Evolutionary conservation across 2,329 filamentous ascomycete genomes (phyloP), one percentile per base, ranked within the genome.

Genomic region (Sordariomycetes sp.): DNA sequence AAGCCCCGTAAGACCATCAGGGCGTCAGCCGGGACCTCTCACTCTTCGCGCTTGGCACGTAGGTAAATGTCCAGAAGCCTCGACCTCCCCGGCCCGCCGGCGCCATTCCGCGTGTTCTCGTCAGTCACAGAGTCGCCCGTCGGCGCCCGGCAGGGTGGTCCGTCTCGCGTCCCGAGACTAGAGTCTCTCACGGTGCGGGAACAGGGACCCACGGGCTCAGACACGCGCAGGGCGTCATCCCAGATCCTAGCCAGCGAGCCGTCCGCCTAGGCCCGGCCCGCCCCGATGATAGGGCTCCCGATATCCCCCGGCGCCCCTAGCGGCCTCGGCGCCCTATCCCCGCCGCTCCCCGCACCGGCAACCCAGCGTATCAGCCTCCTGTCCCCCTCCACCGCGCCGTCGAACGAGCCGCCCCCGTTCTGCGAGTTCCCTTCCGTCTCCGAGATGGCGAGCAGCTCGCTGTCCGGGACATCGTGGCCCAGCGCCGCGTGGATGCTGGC

Each of bases 341-440:
- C 71, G 70, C 59, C 71, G 73, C 59, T 70, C 73, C 57, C 68
- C 10, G 39, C 71, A 62, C 81, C 78, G 15, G 79, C 74, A 58
- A 85, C 76, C 70, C 79, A 84, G 17, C 79, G 75, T 55, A 86
- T 76, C 7, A 64, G 63, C 42, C 68, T 66, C 58, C 70, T 69
- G 0, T 62, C 72, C 17, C 57, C 59, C 51, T 80, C 76, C 45
- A 78, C 76, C 60, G 78, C 80, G 61, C 87, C 77, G 36, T 87
- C 83, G 65, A 99, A 95, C 28, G 80, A 86, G n/a, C 94, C 94
- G 52, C 92, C 92, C 52, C 94, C 94, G 64, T 97, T 97, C 59
- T 85, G 82, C 2, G 75, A 68, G 64, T 87, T 95, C 58, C 94
- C 94, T 67, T 96, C 89, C 0, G 92, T 96, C 64, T 97, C 92